These are phyloP conservation scores for Penicillium digitatum DNA, from an alignment of 2,329 filamentous ascomycete genomes.

Conservation along the genomic window DNA sequence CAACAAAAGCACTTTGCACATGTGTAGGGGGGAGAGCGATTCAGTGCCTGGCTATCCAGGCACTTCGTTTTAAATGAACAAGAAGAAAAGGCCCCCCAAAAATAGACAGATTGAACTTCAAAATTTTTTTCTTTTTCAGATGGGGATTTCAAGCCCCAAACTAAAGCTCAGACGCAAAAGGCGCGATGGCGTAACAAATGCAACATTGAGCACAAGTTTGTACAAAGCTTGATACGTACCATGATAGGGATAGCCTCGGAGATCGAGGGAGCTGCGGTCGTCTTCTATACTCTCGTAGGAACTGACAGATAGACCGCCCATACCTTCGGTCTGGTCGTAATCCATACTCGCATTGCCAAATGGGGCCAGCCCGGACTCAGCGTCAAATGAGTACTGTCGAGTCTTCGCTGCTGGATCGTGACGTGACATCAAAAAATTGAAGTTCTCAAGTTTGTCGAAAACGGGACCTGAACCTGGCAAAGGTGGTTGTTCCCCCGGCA, in stretches of 20 bases:
- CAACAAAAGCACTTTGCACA: too few species aligned
- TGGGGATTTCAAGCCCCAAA: neutral
- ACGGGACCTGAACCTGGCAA: conserved; percentile 21
- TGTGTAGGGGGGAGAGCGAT: neutral
- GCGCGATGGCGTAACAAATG: conserved; percentile 35
- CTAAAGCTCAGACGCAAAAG: conserved; percentile 7
- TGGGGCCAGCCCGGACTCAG: conserved; percentile 33
- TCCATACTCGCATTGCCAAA: conserved; percentile 36
- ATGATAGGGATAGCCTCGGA: conserved; percentile 39
- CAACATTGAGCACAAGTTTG: conserved; percentile 23
- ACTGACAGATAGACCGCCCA: conserved; percentile 41
- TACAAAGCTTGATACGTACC: conserved; percentile 31
- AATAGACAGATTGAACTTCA: conserved; percentile 1
- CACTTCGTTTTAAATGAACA: neutral
- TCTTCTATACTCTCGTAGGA: conserved; percentile 43
- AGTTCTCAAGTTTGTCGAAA: conserved; percentile 37
- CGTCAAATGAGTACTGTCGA: conserved; percentile 40
- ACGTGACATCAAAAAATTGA: conserved; percentile 36
- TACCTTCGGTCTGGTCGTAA: conserved; percentile 41
- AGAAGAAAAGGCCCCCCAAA: neutral
- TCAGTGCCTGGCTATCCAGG: neutral
- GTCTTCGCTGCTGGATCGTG: conserved; percentile 32
- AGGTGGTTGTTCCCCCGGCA: conserved; percentile 34
- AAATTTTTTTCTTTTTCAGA: too few species aligned
- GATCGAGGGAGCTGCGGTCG: conserved; percentile 38